Evolutionary conservation across 2,329 filamentous ascomycete species (phyloP).

Genomic region (Trichoderma atrobrunneum): DNA sequence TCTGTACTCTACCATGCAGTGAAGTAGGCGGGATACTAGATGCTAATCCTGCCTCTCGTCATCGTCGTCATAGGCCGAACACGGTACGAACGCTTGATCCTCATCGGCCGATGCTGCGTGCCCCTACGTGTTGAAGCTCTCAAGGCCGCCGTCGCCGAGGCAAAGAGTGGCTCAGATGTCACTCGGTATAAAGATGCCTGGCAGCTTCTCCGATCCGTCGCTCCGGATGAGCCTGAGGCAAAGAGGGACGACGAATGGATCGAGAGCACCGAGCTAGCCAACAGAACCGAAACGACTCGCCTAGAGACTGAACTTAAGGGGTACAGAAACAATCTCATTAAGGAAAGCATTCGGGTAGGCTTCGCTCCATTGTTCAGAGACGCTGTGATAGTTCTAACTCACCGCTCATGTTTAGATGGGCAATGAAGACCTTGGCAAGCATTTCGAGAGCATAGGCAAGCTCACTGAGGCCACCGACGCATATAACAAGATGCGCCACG

Average conservation of each 20-base stretch:
- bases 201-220: slow-evolving; percentile 60
- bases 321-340: slow-evolving; percentile 96
- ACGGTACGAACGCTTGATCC: slow-evolving; percentile 73
- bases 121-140: slow-evolving; percentile 77
- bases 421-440: slow-evolving; percentile 84
- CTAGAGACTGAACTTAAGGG: slow-evolving; percentile 82
- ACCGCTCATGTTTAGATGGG: slow-evolving; percentile 65
- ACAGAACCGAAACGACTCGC: slow-evolving; percentile 68
- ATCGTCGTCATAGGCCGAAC: slow-evolving; percentile 61
- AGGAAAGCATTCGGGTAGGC: slow-evolving; percentile 85
- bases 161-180: slow-evolving; percentile 73
- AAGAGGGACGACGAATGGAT: slow-evolving; percentile 71
- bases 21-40: not conserved
- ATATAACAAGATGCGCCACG: slow-evolving; percentile 84
- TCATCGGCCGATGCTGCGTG: slow-evolving; percentile 77
- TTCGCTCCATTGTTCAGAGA: not conserved
- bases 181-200: slow-evolving; percentile 67
- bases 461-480: slow-evolving; percentile 70
- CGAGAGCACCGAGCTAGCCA: slow-evolving; percentile 62
- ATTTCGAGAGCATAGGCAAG: slow-evolving; percentile 77
- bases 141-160: slow-evolving; percentile 70
- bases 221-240: slow-evolving; percentile 67
- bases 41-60: not conserved
- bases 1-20: not conserved
- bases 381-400: not conserved